A percentile compares a stretch with the other conserved stretches of the same genome.
These are phyloP conservation scores for Euryodendron excelsum DNA, from an alignment of 148 eudicot genomes.

Conservation along the genomic window DNA sequence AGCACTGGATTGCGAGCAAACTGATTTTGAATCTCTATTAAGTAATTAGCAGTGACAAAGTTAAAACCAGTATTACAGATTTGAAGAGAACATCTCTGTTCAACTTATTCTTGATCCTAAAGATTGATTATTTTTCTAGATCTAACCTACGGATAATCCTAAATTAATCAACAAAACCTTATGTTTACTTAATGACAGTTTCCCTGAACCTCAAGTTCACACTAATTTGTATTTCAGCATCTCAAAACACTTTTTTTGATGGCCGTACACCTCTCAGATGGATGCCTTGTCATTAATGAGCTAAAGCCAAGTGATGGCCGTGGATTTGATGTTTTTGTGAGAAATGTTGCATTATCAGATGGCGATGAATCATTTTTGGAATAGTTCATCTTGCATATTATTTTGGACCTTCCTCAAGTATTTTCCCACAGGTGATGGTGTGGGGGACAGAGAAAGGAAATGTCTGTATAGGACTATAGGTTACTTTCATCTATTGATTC, in stretches of 20 bases:
- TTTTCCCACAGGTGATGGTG: not conserved
- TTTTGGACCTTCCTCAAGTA: not conserved
- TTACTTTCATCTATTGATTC: not conserved
- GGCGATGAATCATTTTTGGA: not conserved
- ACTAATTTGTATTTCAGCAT: not conserved
- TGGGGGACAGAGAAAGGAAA: not conserved
- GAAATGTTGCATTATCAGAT: not conserved
- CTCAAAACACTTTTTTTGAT: not conserved
- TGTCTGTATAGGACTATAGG: not conserved
- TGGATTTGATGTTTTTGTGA: not conserved
- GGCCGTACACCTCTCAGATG: not conserved
- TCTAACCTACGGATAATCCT: not conserved
- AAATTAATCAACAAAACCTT: not conserved
- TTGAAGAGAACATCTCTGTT: constrained; percentile 5
- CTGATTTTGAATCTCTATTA: not conserved
- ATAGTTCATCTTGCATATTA: not conserved
- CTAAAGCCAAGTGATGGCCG: not conserved
- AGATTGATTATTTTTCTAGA: not conserved
- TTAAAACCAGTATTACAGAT: not conserved
- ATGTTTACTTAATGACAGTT: not conserved
- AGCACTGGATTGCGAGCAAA: not conserved
- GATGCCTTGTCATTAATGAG: not conserved
- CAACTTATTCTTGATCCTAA: not conserved
- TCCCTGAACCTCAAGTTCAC: not conserved
- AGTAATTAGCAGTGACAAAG: not conserved